These are phyloP conservation scores for Camellia sinensis DNA, from an alignment of 148 eudicot genomes.

Conservation along the genomic window DNA sequence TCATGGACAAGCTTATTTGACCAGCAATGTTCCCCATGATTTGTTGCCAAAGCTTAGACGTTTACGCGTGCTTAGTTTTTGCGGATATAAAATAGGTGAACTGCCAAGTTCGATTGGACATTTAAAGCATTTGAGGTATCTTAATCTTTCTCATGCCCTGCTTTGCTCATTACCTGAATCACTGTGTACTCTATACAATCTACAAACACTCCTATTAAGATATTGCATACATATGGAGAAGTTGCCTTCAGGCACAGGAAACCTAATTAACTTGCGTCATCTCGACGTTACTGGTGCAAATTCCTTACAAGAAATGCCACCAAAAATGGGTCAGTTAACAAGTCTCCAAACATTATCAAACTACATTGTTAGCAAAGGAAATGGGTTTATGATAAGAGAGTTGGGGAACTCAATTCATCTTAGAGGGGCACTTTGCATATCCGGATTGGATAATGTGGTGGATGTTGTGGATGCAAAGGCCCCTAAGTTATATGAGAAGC, in stretches of 20 bases:
- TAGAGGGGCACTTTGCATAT: slow-evolving; percentile 14
- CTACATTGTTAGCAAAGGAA: slow-evolving; percentile 11
- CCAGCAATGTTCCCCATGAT: neutral
- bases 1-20: neutral
- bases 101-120: too few species aligned
- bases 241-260: neutral
- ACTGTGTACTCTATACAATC: slow-evolving; percentile 11
- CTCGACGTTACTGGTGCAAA: neutral
- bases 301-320: slow-evolving; percentile 20
- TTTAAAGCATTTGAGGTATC: too few species aligned
- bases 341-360: slow-evolving; percentile 17
- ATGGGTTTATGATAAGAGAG: neutral
- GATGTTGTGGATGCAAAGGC: neutral
- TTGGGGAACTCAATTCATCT: slow-evolving; percentile 12
- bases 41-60: too few species aligned
- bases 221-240: neutral
- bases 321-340: slow-evolving; percentile 3
- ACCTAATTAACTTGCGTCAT: slow-evolving; percentile 14
- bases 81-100: too few species aligned
- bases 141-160: neutral
- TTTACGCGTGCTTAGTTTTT: too few species aligned
- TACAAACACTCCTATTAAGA: slow-evolving; percentile 5
- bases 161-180: slow-evolving; percentile 11
- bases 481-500: slow-evolving; percentile 12
- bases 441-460: slow-evolving; percentile 13